Conservation (phyloP, 257 asterid species). For the Scutellaria barbata region DNA sequence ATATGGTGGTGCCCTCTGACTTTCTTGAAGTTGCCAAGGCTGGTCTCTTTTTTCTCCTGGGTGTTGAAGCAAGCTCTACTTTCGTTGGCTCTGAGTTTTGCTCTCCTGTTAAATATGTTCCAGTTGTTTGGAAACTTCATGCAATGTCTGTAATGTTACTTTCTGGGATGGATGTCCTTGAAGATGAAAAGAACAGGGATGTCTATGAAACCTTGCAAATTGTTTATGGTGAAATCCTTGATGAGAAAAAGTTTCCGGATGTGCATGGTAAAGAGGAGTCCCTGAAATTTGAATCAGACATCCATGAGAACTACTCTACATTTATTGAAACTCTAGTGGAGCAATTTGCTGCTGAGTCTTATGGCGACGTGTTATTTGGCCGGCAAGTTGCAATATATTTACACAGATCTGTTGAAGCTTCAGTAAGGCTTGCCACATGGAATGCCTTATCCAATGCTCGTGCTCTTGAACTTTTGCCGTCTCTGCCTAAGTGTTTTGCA, state of each 20-base stretch:
- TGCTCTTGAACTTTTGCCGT: slow-evolving; percentile 86
- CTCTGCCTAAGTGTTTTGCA: slow-evolving; percentile 58
- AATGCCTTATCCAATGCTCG: slow-evolving; percentile 71
- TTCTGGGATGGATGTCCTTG: slow-evolving; percentile 73
- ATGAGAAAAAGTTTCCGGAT: slow-evolving; percentile 33
- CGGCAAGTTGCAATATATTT: slow-evolving; percentile 84
- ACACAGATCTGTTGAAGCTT: slow-evolving; percentile 71
- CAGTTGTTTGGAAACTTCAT: slow-evolving; percentile 89
- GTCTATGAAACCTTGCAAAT: slow-evolving; percentile 70
- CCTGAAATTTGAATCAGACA: slow-evolving; percentile 60
- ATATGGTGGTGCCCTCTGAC: slow-evolving; percentile 40
- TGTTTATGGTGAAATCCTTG: slow-evolving; percentile 65
- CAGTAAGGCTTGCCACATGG: slow-evolving; percentile 81
- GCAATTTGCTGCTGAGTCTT: slow-evolving; percentile 92
- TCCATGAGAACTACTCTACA: slow-evolving; percentile 76
- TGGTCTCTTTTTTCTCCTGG: slow-evolving; percentile 88
- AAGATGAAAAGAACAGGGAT: slow-evolving; percentile 75
- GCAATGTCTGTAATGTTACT: slow-evolving; percentile 75
- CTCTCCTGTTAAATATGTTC: slow-evolving; percentile 52
- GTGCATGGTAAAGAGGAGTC: slow-evolving; percentile 29
- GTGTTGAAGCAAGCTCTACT: slow-evolving; percentile 65
- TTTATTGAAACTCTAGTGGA: slow-evolving; percentile 82
- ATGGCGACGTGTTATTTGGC: slow-evolving; percentile 82
- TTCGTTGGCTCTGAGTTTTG: slow-evolving; percentile 39
- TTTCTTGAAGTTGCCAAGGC: slow-evolving; percentile 63